These are phyloP conservation scores for Colletotrichum shisoi DNA, from an alignment of 2,329 filamentous ascomycete genomes.

Conservation along the genomic window DNA sequence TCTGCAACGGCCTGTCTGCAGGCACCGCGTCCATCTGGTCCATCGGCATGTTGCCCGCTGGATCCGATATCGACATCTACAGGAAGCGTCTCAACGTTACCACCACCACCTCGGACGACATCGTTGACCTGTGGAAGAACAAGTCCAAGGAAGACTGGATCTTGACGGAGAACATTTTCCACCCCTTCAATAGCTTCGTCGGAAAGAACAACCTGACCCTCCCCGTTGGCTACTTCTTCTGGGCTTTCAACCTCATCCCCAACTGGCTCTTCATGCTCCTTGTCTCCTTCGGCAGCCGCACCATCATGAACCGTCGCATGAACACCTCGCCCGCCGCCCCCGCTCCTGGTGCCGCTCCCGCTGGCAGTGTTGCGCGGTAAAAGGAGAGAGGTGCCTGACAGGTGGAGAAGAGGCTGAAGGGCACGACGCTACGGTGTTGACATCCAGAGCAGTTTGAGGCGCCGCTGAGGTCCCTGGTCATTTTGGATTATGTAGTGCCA, in stretches of 20 bases:
- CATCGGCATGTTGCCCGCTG: constrained; percentile 71
- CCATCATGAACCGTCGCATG: constrained; percentile 66
- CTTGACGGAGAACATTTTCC: constrained; percentile 71
- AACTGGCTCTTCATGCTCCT: constrained; percentile 82
- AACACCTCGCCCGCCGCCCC: constrained; percentile 25
- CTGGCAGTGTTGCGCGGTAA: constrained; percentile 28
- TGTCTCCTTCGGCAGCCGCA: constrained; percentile 75
- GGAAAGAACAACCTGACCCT: constrained; percentile 68
- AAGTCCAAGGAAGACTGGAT: constrained; percentile 55
- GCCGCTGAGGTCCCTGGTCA: neutral
- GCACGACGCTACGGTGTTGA: constrained; percentile 18
- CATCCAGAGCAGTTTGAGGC: neutral
- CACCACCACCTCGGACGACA: constrained; percentile 69
- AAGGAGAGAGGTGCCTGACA: neutral
- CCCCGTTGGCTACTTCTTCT: constrained; percentile 73
- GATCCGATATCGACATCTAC: constrained; percentile 70
- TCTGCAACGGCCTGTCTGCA: constrained; percentile 78
- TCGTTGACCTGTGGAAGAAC: constrained; percentile 66
- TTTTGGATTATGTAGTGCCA: constrained; percentile 38
- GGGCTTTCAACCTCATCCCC: constrained; percentile 70
- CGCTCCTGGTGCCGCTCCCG: constrained; percentile 19
- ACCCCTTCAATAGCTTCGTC: constrained; percentile 75
- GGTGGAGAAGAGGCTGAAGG: constrained; percentile 12
- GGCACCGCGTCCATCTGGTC: constrained; percentile 71
- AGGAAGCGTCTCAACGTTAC: constrained; percentile 74